Conservation (phyloP, 352 stramenopile species). For the Pythium sukuiense region DNA sequence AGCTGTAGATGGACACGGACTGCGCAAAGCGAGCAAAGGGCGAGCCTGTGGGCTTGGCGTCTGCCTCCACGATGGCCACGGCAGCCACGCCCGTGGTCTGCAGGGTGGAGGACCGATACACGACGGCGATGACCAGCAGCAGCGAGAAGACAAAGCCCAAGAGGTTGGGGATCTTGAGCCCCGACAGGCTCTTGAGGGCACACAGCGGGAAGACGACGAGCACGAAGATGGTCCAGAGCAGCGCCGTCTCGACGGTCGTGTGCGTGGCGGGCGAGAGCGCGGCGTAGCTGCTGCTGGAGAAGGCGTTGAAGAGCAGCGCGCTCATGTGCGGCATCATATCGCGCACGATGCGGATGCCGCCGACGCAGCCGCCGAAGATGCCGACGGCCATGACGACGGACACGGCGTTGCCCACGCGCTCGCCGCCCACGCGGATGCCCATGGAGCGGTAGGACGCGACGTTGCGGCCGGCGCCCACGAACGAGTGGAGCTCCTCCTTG, state of each 20-base stretch:
- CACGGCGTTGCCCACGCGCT: constrained; percentile 23
- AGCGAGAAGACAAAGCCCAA: constrained; percentile 31
- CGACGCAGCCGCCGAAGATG: constrained; percentile 35
- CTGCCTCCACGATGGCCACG: neutral
- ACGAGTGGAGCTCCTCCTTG: constrained; percentile 5
- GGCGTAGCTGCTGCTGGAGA: neutral
- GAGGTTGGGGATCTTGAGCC: constrained; percentile 27
- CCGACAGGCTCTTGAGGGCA: constrained; percentile 26
- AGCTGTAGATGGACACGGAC: constrained; percentile 34
- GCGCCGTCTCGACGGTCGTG: constrained; percentile 1
- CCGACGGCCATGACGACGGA: constrained; percentile 28
- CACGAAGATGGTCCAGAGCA: constrained; percentile 27
- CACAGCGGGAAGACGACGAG: constrained; percentile 29
- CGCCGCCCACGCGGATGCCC: constrained; percentile 16
- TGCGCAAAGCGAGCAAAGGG: constrained; percentile 24
- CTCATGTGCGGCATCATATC: constrained; percentile 27
- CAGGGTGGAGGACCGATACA: constrained; percentile 14
- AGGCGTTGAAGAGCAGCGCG: constrained; percentile 4
- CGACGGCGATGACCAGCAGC: constrained; percentile 26
- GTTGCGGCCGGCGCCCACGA: constrained; percentile 8
- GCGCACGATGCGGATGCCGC: constrained; percentile 29
- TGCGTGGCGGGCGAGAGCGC: neutral
- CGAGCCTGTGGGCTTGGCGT: neutral
- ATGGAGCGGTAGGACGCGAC: constrained; percentile 27
- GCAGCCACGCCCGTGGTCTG: neutral